Evolutionary conservation across 805 yeast species (phyloP).

Genomic region (Starmerella vaccinii): DNA sequence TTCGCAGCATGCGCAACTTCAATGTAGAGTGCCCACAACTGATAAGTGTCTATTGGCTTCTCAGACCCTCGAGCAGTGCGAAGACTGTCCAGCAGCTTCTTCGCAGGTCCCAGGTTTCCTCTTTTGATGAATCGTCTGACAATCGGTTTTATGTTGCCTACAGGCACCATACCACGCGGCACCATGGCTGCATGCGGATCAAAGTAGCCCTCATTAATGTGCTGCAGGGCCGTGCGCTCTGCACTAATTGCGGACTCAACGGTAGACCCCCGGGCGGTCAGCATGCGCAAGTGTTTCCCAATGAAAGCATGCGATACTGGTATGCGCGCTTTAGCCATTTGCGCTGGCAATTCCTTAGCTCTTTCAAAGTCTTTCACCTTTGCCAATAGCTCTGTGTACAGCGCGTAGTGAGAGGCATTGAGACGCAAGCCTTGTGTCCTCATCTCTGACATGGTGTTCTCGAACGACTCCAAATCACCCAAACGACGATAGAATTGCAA

Average conservation of each 20-base stretch:
- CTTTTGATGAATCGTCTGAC: slow-evolving; percentile 19
- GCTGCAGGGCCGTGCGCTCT: slow-evolving; percentile 6
- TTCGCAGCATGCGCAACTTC: slow-evolving; percentile 13
- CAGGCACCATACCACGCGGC: slow-evolving; percentile 27
- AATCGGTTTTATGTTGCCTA: slow-evolving; percentile 24
- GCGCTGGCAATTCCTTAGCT: slow-evolving; percentile 15
- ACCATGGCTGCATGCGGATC: slow-evolving; percentile 24
- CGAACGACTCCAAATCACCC: slow-evolving; percentile 32
- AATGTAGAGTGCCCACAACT: slow-evolving; percentile 18
- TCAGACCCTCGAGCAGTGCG: slow-evolving; percentile 3
- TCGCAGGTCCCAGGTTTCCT: slow-evolving; percentile 18
- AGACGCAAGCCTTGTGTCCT: slow-evolving; percentile 9
- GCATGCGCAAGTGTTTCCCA: slow-evolving; percentile 23
- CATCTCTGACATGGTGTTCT: slow-evolving; percentile 28
- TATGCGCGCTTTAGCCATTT: slow-evolving; percentile 19
- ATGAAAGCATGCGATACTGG: slow-evolving; percentile 23
- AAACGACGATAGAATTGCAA: slow-evolving; percentile 24
- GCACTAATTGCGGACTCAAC: slow-evolving; percentile 8
- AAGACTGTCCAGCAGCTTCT: slow-evolving; percentile 20
- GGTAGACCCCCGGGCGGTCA: slow-evolving; percentile 16
- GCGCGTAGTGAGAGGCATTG: slow-evolving; percentile 24
- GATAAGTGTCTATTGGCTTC: slow-evolving; percentile 6
- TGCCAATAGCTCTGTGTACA: slow-evolving; percentile 23
- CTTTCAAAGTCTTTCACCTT: slow-evolving; percentile 10
- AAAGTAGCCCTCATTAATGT: slow-evolving; percentile 21